Base-by-base conservation (phyloP, 2,329 filamentous ascomycete genomes). In the Aspergillus viridinutans region DNA sequence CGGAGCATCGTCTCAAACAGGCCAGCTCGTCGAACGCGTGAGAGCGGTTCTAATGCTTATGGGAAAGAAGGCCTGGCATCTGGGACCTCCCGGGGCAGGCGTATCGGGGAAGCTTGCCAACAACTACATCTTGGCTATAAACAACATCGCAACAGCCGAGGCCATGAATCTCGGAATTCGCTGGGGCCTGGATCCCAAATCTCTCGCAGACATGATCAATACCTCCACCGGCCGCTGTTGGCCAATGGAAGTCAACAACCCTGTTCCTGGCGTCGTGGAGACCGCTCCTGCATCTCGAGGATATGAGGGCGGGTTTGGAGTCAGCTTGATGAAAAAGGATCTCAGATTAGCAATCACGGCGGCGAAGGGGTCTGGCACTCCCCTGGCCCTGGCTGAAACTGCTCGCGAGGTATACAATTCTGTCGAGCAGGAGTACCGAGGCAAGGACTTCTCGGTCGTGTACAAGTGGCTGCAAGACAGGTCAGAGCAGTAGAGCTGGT, bases 241-340 rank as follows among this genome's bases (percentile, higher is more conserved):
- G 94, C 92, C 93, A 1, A 94, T 88, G 67, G 92, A 97, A 76
- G 80, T 96, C 60, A 99, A 99, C 76, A 97, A 97, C 71, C 94
- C 94, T 0, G 92, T 97, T 3, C 86, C 86, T 10, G 92, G 92
- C 14, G 92, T 97, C 0, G 82, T 93, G 23, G 85, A 88, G 59
- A 84, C 82, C 0, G 84, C 90, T 1, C 92, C 93, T 0, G 89
- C 92, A 0, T 84, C 81, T 54, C 81, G 88, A 56, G 92, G 89
- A 54, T 99, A 92, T 67, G 74, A 78, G 20, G 90, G 90, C 49
- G 90, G 90, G 0, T 94, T 93, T 63, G 88, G 88, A 1, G 84
- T 93, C 56, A 81, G 81, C 42, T 75, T 94, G 63, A 93, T 94
- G 90, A 85, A 84, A 71, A 94, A 94, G 76, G 90, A 94, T 70